Evolutionary conservation across 306 rosid genomes (phyloP).

Genomic region (Vicia faba): DNA sequence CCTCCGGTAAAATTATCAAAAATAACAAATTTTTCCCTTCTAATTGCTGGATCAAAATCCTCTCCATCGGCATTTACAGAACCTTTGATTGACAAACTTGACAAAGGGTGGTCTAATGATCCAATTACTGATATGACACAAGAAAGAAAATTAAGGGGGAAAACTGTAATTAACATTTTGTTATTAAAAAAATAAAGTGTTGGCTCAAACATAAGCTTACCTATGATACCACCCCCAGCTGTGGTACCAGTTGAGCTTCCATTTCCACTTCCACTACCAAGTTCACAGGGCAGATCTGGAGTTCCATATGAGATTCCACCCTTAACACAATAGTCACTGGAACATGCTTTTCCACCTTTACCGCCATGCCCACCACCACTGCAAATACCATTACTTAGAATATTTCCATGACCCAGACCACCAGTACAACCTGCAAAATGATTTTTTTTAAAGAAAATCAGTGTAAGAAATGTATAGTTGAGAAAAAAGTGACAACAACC

Average conservation of each 20-base stretch:
- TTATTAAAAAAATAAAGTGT: conserved; percentile 21
- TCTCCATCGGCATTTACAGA: conserved; percentile 78
- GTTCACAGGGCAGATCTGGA: conserved; percentile 86
- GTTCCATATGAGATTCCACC: conserved; percentile 91
- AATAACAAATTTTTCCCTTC: conserved; percentile 32
- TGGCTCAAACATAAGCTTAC: conserved; percentile 52
- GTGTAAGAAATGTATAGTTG: conserved; percentile 22
- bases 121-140: conserved; percentile 71
- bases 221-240: conserved; percentile 94
- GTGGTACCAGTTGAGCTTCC: conserved; percentile 57
- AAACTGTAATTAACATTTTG: conserved; percentile 19
- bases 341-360: conserved; percentile 79
- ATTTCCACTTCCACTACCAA: conserved; percentile 98
- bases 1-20: conserved; percentile 54
- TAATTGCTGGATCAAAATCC: conserved; percentile 49
- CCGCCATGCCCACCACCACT: conserved; percentile 99
- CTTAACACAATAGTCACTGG: conserved; percentile 46
- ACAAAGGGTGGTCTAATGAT: conserved; percentile 84
- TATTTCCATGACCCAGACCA: conserved; percentile 78
- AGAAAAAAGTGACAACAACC: conserved; percentile 22
- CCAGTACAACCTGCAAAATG: conserved; percentile 74
- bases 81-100: conserved; percentile 79
- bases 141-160: conserved; percentile 12
- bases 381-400: conserved; percentile 61
- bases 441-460: conserved; percentile 16